Percentiles rank a stretch among this genome's conserved stretches.
phyloP scores from a whole-genome alignment of 805 yeast genomes.

The Cyberlindnera mississippiensis region DNA sequence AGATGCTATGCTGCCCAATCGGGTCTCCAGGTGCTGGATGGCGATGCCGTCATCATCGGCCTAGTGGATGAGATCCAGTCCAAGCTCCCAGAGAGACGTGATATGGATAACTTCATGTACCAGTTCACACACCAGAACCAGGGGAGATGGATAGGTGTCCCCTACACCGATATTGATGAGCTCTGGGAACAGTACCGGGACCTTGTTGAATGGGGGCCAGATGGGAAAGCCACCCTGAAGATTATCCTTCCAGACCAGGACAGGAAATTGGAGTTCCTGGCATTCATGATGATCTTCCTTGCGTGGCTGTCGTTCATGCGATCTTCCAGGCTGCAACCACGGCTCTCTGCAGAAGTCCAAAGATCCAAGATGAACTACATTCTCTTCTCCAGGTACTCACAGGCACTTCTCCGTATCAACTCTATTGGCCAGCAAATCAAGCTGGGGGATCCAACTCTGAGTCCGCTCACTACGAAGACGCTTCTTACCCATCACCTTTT shows the following conservation, averaged over 20 bases:
- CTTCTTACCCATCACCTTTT: constrained; percentile 2
- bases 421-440: constrained; percentile 5
- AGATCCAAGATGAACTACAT: constrained; percentile 4
- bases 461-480: constrained; percentile 6
- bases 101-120: constrained; percentile 7
- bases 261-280: constrained; percentile 2
- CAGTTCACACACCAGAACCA: constrained; percentile 6
- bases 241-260: constrained; percentile 5
- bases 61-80: constrained; percentile 8
- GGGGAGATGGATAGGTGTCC: constrained; percentile 9
- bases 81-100: constrained; percentile 2
- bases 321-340: constrained; percentile 3
- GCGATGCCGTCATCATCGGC: constrained; percentile 2
- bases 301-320: constrained; percentile 10
- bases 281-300: constrained; percentile 8
- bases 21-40: constrained; percentile 1
- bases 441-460: constrained; percentile 1
- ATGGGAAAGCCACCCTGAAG: constrained; percentile 2
- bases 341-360: constrained; percentile 1
- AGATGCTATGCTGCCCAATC: not conserved
- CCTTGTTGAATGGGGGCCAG: not conserved
- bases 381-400: constrained; percentile 4
- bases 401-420: constrained; percentile 3
- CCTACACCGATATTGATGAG: constrained; percentile 2
- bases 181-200: not conserved